Evolutionary conservation across 192 early-diverging fungal genomes (phyloP).

Genomic region (Coemansia sp.): DNA sequence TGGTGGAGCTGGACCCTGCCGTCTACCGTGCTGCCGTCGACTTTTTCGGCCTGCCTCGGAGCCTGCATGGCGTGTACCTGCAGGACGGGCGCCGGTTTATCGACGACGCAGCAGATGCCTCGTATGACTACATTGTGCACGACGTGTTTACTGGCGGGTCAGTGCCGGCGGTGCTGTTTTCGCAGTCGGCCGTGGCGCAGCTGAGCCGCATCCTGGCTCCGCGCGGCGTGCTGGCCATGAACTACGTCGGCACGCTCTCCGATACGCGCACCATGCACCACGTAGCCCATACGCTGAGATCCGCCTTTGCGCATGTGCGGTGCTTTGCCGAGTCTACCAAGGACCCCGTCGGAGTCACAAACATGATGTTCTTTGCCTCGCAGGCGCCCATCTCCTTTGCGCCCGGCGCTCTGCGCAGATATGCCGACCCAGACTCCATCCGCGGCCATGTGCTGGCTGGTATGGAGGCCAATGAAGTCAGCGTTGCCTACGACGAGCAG

Average conservation of each 20-base stretch:
- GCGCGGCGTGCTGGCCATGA: conserved; percentile 80
- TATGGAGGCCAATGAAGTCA: conserved; percentile 55
- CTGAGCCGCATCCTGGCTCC: conserved; percentile 66
- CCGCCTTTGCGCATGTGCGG: conserved; percentile 65
- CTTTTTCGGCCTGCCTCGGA: conserved; percentile 65
- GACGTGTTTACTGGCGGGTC: conserved; percentile 94
- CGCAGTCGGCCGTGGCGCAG: conserved; percentile 65
- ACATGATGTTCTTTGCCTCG: conserved; percentile 71
- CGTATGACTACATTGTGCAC: conserved; percentile 85
- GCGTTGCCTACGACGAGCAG: conserved; percentile 31
- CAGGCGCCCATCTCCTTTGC: conserved; percentile 47
- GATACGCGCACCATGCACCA: conserved; percentile 58
- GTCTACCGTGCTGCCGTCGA: conserved; percentile 66
- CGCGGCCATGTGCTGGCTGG: conserved; percentile 41
- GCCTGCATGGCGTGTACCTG: conserved; percentile 57
- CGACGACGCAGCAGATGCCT: conserved; percentile 47
- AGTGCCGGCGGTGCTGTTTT: conserved; percentile 70
- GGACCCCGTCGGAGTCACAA: conserved; percentile 53
- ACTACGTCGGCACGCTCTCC: conserved; percentile 69
- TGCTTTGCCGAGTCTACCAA: conserved; percentile 62
- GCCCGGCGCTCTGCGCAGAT: background rate
- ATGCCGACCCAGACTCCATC: conserved; percentile 4
- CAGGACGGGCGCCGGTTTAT: conserved; percentile 77
- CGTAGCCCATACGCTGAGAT: conserved; percentile 62
- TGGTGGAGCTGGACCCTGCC: conserved; percentile 82